Evolutionary conservation across 2,329 filamentous ascomycete genomes (phyloP), one percentile per base, ranked within the genome.

Genomic region (Botrytis medusae): DNA sequence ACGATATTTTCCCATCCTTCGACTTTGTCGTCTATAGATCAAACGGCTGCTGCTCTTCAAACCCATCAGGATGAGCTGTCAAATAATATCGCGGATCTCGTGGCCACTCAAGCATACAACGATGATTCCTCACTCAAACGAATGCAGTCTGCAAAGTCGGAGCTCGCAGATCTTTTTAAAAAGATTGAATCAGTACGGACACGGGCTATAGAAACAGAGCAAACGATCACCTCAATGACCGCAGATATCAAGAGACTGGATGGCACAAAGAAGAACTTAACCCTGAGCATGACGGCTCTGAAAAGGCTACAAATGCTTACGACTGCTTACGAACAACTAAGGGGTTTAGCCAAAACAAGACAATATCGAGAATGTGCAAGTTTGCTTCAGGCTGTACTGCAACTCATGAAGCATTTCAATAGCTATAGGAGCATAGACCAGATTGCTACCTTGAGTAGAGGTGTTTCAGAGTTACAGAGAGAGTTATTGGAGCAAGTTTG

Each of bases 271-370:
- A 92, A 92, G 82, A 99, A 99, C 83, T 87, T 99, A 75, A 98
- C 96, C 16, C 87, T 97, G 71, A 98, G 94, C 77, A 99, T 99
- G 96, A 99, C 96, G 61, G 95, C 95, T 34, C 86, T 99, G 79
- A 99, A 99, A 85, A 89, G 96, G 64, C 87, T 99, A 78, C 96
- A 99, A 86, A 99, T 99, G 96, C 85, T 99, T 81, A 98, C 96
- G 8, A 98, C 96, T 5, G 96, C 96, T n/a, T 99, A 98, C 83
- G 96, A 98, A 81, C 96, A 99, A 84, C 87, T 99, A 73, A 89
- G 93, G 74, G 93, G 90, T 4, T 86, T 98, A 77, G 92, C 93
- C 77, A 93, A 93, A 83, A 92, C 92, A 51, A 87, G 95, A 73
- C 96, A 99, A 82, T 99, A 99, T 82, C 88, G 93, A 76, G 96